A percentile compares a stretch with the other conserved stretches of the same genome.
Conservation (phyloP, 2,329 filamentous ascomycete genomes). For the Aspergillus felis region DNA sequence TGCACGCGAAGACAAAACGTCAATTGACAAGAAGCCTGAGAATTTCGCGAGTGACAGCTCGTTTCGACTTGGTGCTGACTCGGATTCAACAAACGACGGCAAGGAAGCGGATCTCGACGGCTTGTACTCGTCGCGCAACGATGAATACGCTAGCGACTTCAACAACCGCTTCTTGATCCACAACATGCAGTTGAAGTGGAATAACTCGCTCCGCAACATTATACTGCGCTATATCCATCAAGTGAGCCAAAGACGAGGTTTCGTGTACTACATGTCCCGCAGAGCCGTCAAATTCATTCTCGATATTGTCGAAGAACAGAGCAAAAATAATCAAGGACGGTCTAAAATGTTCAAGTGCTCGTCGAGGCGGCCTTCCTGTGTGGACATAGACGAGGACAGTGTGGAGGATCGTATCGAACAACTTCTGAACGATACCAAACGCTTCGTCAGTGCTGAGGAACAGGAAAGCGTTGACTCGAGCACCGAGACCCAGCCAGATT, state of each 20-base stretch:
- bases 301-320: slow-evolving; percentile 93
- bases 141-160: slow-evolving; percentile 89
- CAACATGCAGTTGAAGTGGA: slow-evolving; percentile 98
- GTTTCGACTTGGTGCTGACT: slow-evolving; percentile 25
- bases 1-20: slow-evolving; percentile 41
- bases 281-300: slow-evolving; percentile 96
- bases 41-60: slow-evolving; percentile 21
- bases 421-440: slow-evolving; percentile 77
- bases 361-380: slow-evolving; percentile 19
- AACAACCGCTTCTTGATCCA: slow-evolving; percentile 98
- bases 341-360: slow-evolving; percentile 29
- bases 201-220: slow-evolving; percentile 91
- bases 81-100: slow-evolving; percentile 51
- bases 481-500: slow-evolving; percentile 37
- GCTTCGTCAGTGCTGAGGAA: slow-evolving; percentile 73
- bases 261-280: slow-evolving; percentile 95
- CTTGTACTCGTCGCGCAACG: slow-evolving; percentile 64
- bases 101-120: slow-evolving; percentile 50
- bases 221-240: slow-evolving; percentile 97
- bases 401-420: slow-evolving; percentile 83
- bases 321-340: slow-evolving; percentile 59
- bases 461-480: slow-evolving; percentile 37
- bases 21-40: slow-evolving; percentile 43
- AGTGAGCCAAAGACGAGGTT: slow-evolving; percentile 90
- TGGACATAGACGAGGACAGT: slow-evolving; percentile 57